Evolutionary conservation across 2,329 filamentous ascomycete genomes (phyloP), one percentile per base, ranked within the genome.

Genomic region (Monosporascus sp.): DNA sequence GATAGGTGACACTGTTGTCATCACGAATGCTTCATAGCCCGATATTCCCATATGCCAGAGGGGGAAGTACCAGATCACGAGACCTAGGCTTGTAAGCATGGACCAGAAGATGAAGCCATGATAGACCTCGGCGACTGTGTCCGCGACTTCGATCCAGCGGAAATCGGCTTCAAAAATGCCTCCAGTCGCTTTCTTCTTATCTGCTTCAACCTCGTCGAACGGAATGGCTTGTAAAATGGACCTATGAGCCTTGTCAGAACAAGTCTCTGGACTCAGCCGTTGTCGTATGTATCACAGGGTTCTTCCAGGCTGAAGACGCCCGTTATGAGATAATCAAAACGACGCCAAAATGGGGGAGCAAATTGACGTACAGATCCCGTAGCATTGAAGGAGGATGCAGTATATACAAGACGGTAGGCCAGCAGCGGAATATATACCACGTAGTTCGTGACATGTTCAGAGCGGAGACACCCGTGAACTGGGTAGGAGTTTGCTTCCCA

Each of bases 41-140:
- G 93, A 97, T 55, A 99, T 95, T 27, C 94, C 94, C 94, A 99
- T 99, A 69, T 97, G 85, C 94, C 94, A 99, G 11, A 99, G 82
- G 15, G 94, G 94, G 69, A 99, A 99, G 71, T 95, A 99, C 94
- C 94, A 99, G 45, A 99, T 88, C 42, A 89, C 79, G 45, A 99
- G 78, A 25, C 90, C 92, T 50, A 99, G 78, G 55, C 90, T 90
- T 54, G 94, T 99, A 59, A 97, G 76, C 67, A 93, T 88, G 9
- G 92, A 91, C 94, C 94, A 99, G 72, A 97, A 97, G 52, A 94
- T 84, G 68, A 93, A 97, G 54, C 93, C 94, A 71, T 92, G 90
- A 72, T 97, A 97, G 50, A 96, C 82, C 74, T 97, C 90, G 38
- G 93, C 90, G 24, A 82, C 81, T 11, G 90, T 89, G 70, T 97